Base-by-base conservation (phyloP, 768 basidiomycete species). In the Russula griseocarnosa region DNA sequence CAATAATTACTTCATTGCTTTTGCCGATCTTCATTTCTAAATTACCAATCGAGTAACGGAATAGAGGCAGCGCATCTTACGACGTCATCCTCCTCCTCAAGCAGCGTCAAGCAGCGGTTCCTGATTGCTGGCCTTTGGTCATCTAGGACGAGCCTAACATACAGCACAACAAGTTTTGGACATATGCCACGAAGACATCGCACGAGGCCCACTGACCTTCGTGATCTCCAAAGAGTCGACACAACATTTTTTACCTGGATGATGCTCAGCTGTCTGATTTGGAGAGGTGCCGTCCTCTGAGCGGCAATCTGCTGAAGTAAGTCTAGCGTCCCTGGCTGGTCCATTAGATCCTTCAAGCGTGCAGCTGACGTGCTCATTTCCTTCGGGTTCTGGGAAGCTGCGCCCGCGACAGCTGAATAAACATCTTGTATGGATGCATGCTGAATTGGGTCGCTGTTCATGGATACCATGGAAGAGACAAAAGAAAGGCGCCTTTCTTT, bases 191-290 rank as follows among this genome's bases (percentile, higher is more conserved):
- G 24, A 46, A n/a, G 51, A 60, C 40, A 49, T 20, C 11, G 42
- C 22, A 55, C 51, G 42, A 40, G 55, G 20, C 26, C 67, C 76
- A 70, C 82, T 71, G 67, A 90, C 92, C 85, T 91, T 76, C 86
- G 77, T 36, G 86, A 87, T 71, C 82, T 80, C 94, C 94, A 96
- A 70, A 90, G 86, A 55, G 76, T 76, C 4, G 86, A 73, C 3
- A 86, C 86, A 1, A 81, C 80, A 69, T 94, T 95, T 76, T 95
- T 95, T 77, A 94, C 89, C 70, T 93, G 92, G 60, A 95, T 88
- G 66, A 92, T 90, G 28, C 88, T 85, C 72, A 90, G 89, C 68
- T 89, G 83, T 47, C 93, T 84, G 55, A 94, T 81, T 18, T 76
- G 76, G 42, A 88, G 73, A 16, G 89, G 86, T n/a, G 86, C 73